Evolutionary conservation across 768 basidiomycete genomes (phyloP).

Genomic region (Dacryopinax spathularia): DNA sequence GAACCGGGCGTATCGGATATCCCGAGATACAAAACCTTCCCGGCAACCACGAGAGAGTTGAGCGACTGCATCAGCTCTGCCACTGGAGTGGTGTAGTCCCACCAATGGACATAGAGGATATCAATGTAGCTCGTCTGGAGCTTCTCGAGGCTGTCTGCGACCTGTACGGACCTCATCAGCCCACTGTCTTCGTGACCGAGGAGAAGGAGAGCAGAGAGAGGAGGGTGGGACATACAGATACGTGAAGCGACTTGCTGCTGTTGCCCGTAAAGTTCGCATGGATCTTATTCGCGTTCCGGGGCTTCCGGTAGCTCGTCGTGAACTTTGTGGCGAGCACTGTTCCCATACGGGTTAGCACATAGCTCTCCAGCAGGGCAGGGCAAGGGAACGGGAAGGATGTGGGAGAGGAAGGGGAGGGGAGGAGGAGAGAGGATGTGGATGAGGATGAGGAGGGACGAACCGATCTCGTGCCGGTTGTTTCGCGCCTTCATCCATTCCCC

Average conservation of each 20-base stretch:
- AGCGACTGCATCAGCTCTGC: constrained; percentile 31
- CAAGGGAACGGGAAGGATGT: too few relatives aligned
- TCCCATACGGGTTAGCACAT: too few relatives aligned
- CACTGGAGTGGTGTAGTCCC: constrained; percentile 27
- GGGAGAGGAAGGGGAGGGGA: too few relatives aligned
- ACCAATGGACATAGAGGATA: constrained; percentile 23
- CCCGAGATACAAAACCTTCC: constrained; percentile 33
- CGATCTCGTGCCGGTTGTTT: constrained; percentile 32
- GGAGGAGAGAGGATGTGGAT: neutral
- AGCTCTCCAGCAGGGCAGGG: too few relatives aligned
- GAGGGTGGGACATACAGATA: constrained; percentile 15
- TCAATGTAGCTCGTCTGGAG: constrained; percentile 21
- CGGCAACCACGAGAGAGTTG: constrained; percentile 28
- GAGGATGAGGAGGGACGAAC: constrained; percentile 31
- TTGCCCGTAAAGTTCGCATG: constrained; percentile 24
- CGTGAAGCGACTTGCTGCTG: constrained; percentile 18
- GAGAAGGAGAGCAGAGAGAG: neutral
- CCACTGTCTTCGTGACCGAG: neutral
- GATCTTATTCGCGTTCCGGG: constrained; percentile 6
- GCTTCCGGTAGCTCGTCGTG: neutral
- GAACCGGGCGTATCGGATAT: constrained; percentile 12
- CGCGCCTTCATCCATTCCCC: constrained; percentile 36
- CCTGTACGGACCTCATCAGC: neutral
- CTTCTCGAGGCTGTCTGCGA: constrained; percentile 18
- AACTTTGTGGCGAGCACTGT: neutral